Conservation (phyloP, 148 eudicot species). For the Vaccinium myrtillus region DNA sequence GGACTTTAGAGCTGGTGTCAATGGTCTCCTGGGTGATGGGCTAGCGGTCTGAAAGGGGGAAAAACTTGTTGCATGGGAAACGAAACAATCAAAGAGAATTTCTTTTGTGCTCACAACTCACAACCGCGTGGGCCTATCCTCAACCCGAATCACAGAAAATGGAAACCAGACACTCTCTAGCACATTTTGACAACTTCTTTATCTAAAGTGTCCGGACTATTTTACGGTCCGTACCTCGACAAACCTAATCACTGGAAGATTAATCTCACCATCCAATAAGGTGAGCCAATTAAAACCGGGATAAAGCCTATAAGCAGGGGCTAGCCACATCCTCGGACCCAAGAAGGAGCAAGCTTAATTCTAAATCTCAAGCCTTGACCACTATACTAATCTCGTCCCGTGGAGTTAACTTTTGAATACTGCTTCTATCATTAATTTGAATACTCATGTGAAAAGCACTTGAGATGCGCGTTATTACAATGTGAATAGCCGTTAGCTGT, state of each 20-base stretch:
- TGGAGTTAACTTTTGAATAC: neutral
- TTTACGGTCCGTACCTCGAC: neutral
- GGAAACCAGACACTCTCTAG: neutral
- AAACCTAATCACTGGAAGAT: neutral
- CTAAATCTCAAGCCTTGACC: neutral
- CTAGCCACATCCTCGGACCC: neutral
- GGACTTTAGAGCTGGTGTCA: neutral
- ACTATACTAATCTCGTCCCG: neutral
- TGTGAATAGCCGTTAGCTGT: neutral
- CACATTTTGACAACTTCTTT: neutral
- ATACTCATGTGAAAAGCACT: neutral
- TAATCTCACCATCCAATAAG: neutral
- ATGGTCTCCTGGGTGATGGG: neutral
- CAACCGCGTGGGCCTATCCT: conserved; percentile 15
- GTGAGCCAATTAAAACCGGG: neutral
- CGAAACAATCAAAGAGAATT: neutral
- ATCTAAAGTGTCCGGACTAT: neutral
- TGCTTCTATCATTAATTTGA: neutral
- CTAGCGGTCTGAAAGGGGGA: conserved; percentile 10
- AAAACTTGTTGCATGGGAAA: neutral
- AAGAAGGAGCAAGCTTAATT: neutral
- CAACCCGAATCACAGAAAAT: neutral
- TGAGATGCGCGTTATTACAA: neutral
- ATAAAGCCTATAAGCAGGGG: neutral
- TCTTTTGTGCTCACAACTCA: neutral